A percentile compares a stretch with the other conserved stretches of the same genome.
phyloP scores from a whole-genome alignment of 2,329 filamentous ascomycete genomes.

The Monosporascus cannonballus region DNA sequence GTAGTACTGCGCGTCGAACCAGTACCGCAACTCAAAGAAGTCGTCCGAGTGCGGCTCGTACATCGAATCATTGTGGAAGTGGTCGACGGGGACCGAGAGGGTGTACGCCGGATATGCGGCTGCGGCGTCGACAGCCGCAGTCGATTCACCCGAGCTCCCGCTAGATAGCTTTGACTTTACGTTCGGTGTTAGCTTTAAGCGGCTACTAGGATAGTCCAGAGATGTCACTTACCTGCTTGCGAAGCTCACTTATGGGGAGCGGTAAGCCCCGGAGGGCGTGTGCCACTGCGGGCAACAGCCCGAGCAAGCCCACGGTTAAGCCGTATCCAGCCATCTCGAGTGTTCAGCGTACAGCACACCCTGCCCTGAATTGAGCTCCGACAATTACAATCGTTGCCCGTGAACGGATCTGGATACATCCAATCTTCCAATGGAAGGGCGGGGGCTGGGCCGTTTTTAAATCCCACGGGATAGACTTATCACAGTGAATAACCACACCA shows the following conservation, averaged over 20 bases:
- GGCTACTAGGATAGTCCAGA: background rate
- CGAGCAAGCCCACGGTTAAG: background rate
- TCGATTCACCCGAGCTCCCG: background rate
- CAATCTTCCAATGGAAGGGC: background rate
- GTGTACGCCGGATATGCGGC: background rate
- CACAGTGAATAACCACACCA: too few relatives aligned
- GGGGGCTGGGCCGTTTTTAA: background rate
- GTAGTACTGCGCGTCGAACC: conserved; percentile 18
- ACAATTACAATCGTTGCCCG: background rate
- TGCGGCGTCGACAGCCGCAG: background rate
- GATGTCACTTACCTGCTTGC: background rate
- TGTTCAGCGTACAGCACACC: background rate
- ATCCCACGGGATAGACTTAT: background rate
- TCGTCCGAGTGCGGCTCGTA: conserved; percentile 5
- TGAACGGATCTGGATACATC: background rate
- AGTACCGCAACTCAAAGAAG: conserved; percentile 14
- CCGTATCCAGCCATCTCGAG: background rate
- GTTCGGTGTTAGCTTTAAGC: background rate
- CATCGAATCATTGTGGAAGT: conserved; percentile 7
- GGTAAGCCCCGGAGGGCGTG: background rate
- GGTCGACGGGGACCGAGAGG: conserved; percentile 13
- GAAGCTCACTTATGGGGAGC: background rate
- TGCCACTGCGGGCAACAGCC: background rate
- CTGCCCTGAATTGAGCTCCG: background rate
- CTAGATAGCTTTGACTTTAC: background rate